Evolutionary conservation across 208 protist genomes (phyloP).

Genomic region (Naegleria gruberi): DNA sequence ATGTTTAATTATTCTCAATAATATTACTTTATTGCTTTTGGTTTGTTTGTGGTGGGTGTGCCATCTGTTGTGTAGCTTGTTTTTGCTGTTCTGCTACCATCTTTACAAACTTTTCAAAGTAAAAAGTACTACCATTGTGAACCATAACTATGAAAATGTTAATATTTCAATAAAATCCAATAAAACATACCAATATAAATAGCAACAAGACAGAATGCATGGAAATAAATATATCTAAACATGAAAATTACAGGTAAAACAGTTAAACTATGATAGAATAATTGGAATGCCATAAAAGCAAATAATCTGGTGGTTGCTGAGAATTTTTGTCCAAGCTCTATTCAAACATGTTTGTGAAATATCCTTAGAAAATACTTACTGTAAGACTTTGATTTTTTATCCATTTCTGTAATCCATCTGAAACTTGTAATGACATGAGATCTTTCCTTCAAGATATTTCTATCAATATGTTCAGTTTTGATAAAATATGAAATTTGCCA

Average conservation of each 20-base stretch:
- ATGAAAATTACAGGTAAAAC: not conserved
- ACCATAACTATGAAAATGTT: not conserved
- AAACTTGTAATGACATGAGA: not conserved
- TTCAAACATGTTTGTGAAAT: too few relatives aligned
- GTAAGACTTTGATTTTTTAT: not conserved
- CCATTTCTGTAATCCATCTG: not conserved
- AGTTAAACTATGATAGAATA: not conserved
- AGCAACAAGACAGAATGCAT: not conserved
- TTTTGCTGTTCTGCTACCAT: not conserved
- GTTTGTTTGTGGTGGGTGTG: too few relatives aligned
- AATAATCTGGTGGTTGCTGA: not conserved
- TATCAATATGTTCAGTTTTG: conserved; percentile 4
- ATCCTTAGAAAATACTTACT: too few relatives aligned
- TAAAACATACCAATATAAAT: not conserved
- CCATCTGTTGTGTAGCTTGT: too few relatives aligned
- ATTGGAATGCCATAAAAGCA: not conserved
- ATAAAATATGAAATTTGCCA: conserved; percentile 6
- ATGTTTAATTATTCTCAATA: too few relatives aligned
- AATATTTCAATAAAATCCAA: not conserved
- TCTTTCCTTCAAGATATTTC: not conserved
- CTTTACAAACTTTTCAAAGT: not conserved
- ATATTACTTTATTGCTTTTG: too few relatives aligned
- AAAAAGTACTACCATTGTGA: conserved; percentile 3
- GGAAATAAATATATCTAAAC: not conserved
- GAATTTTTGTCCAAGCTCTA: not conserved